Conservation (phyloP, 768 basidiomycete species). For the Suillus spraguei region DNA sequence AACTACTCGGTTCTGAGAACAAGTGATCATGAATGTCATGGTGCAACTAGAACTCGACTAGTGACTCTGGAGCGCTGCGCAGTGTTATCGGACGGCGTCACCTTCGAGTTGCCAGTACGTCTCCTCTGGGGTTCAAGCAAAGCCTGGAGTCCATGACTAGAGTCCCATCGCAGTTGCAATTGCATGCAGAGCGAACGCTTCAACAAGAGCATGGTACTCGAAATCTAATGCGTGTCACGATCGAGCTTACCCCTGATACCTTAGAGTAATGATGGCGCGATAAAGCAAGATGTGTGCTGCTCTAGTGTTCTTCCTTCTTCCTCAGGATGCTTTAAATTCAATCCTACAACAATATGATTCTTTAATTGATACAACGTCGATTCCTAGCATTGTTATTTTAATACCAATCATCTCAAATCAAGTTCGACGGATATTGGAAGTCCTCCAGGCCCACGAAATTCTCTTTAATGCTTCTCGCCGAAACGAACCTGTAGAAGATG, state of each 20-base stretch:
- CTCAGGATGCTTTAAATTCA: background rate
- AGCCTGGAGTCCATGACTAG: no score
- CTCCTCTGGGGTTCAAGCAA: background rate
- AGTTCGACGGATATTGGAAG: slow-evolving; percentile 86
- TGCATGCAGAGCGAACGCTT: no score
- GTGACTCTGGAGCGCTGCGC: background rate
- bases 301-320: no score
- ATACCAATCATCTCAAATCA: slow-evolving; percentile 45
- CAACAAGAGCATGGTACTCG: no score
- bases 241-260: background rate
- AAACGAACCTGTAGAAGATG: slow-evolving; percentile 81
- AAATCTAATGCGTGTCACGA: no score
- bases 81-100: background rate
- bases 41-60: background rate
- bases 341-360: no score
- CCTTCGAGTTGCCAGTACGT: background rate
- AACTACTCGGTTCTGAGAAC: no score
- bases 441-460: slow-evolving; percentile 85
- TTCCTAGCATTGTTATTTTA: background rate
- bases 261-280: background rate
- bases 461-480: slow-evolving; percentile 95
- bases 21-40: no score
- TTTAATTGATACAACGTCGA: background rate
- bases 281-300: background rate
- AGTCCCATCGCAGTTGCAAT: no score